Evolutionary conservation across 345 rosid genomes (phyloP).

Genomic region (Syzygium grande): DNA sequence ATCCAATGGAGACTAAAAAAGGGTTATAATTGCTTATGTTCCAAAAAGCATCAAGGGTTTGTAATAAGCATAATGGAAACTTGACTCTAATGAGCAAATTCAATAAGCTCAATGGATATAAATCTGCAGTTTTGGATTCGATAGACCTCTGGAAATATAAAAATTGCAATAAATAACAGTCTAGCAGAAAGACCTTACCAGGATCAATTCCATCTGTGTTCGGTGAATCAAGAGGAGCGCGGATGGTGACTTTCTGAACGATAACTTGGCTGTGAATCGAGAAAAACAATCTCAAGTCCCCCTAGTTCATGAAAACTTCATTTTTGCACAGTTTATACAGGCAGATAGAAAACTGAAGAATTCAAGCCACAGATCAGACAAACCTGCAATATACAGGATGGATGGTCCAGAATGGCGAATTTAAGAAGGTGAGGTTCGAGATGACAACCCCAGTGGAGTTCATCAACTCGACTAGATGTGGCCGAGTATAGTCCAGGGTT

Average conservation of each 20-base stretch:
- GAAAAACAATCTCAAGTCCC: conserved; percentile 16
- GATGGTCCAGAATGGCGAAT: conserved; percentile 96
- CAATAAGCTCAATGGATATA: neutral
- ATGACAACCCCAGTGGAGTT: conserved; percentile 72
- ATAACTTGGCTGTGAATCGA: conserved; percentile 72
- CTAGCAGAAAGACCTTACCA: conserved; percentile 37
- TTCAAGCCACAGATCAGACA: conserved; percentile 1
- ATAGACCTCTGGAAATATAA: neutral
- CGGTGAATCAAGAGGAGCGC: conserved; percentile 93
- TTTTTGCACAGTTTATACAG: conserved; percentile 17
- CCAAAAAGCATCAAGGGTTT: neutral
- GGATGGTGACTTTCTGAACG: conserved; percentile 77
- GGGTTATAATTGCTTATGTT: neutral
- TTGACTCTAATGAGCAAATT: neutral
- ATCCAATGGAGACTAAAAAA: neutral
- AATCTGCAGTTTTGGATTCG: neutral
- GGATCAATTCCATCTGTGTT: conserved; percentile 97
- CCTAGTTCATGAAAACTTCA: conserved; percentile 27
- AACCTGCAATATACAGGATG: conserved; percentile 99
- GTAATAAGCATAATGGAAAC: neutral
- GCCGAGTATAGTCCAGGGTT: conserved; percentile 79
- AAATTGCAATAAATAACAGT: neutral
- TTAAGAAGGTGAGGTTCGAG: conserved; percentile 80
- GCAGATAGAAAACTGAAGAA: neutral
- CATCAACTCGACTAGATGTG: conserved; percentile 93